Conservation (phyloP, 768 basidiomycete species). For the Kwoniella sp. region DNA sequence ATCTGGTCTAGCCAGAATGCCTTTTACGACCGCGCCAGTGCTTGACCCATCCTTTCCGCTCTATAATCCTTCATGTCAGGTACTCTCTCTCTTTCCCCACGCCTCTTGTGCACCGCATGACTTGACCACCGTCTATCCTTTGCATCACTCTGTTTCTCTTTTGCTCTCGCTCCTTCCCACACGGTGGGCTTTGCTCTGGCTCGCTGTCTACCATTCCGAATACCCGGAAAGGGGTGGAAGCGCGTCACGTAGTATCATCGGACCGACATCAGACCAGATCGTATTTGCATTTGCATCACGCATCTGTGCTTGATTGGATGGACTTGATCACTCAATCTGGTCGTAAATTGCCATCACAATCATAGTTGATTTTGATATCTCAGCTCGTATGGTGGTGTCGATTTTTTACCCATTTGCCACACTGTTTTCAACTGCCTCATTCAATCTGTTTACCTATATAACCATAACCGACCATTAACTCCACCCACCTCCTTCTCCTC, state of each 20-base stretch:
- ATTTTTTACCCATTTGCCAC: constrained; percentile 1
- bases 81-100: neutral
- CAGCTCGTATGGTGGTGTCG: neutral
- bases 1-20: neutral
- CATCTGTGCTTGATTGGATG: neutral
- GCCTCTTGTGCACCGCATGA: neutral
- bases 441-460: constrained; percentile 7
- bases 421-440: neutral
- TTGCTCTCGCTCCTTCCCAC: too few relatives aligned
- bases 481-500: neutral
- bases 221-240: neutral
- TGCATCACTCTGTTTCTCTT: neutral
- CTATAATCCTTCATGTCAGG: neutral
- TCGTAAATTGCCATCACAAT: too few relatives aligned
- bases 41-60: neutral
- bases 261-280: neutral
- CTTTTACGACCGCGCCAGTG: neutral
- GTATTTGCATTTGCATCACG: neutral
- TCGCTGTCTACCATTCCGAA: neutral
- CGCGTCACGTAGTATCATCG: neutral
- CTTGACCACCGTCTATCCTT: neutral
- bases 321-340: neutral
- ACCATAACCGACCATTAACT: constrained; percentile 4
- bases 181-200: neutral
- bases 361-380: neutral